phyloP scores from a whole-genome alignment of 108 stramenopile species.

The Cyclotella cryptica region DNA sequence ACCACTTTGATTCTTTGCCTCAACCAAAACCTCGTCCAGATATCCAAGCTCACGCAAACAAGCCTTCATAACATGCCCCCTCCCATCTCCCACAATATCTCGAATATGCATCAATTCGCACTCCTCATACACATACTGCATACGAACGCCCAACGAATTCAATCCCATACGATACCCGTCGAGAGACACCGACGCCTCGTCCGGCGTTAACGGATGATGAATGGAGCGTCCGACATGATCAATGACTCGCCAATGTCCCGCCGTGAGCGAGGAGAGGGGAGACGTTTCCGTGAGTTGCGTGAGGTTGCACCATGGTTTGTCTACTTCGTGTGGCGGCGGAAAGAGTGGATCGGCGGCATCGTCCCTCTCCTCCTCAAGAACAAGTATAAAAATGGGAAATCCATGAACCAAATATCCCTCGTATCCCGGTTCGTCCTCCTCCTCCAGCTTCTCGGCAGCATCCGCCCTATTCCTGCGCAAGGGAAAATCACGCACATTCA shows the following conservation, averaged over 20 bases:
- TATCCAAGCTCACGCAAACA: conserved; percentile 22
- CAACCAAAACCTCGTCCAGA: neutral
- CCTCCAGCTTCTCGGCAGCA: too few species aligned
- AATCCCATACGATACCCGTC: conserved; percentile 60
- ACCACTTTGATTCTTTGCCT: neutral
- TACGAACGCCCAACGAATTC: conserved; percentile 70
- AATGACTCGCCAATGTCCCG: conserved; percentile 54
- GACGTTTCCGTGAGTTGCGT: conserved; percentile 40
- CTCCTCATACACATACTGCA: conserved; percentile 50
- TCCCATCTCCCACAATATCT: conserved; percentile 31
- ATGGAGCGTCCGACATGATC: conserved; percentile 42
- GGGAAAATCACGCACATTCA: conserved; percentile 61
- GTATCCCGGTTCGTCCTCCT: conserved; percentile 58
- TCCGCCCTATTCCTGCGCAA: conserved; percentile 10
- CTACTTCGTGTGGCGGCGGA: too few species aligned
- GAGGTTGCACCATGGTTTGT: conserved; percentile 27
- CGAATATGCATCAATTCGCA: conserved; percentile 53
- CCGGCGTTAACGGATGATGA: conserved; percentile 46
- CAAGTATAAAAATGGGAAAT: conserved; percentile 59
- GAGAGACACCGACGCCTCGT: conserved; percentile 54
- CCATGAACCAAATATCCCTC: conserved; percentile 80
- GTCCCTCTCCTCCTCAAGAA: neutral
- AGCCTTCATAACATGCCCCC: conserved; percentile 18
- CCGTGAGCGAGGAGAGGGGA: conserved; percentile 26
- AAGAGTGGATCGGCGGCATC: too few species aligned